phyloP scores from a whole-genome alignment of 202 grass and related monocot species.

The Alloteropsis angusta region DNA sequence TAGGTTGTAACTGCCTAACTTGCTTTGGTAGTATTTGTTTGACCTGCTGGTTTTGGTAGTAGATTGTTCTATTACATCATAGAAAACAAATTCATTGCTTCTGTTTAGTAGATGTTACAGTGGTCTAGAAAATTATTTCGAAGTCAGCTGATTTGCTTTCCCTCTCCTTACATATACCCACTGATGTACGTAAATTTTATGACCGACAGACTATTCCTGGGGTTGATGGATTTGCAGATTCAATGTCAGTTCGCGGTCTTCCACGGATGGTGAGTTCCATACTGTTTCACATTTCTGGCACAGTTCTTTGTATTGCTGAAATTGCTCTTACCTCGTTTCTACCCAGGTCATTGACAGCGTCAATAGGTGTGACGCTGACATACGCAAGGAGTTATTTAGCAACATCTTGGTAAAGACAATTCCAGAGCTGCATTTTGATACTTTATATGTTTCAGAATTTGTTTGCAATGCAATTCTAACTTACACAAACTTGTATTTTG shows the following conservation, averaged over 20 bases:
- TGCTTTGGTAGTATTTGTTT: background rate
- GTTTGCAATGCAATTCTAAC: conserved; percentile 20
- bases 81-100: conserved; percentile 1
- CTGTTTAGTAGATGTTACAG: background rate
- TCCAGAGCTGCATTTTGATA: background rate
- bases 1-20: background rate
- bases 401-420: conserved; percentile 77
- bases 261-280: conserved; percentile 65
- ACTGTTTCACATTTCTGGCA: background rate
- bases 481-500: conserved; percentile 11
- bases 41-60: background rate
- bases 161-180: background rate
- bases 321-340: conserved; percentile 14
- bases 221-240: conserved; percentile 67
- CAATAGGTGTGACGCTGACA: conserved; percentile 92
- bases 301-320: conserved; percentile 14
- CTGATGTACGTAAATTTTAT: conserved; percentile 8
- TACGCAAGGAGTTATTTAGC: conserved; percentile 88
- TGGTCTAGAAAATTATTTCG: background rate
- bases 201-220: conserved; percentile 73
- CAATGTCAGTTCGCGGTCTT: conserved; percentile 49
- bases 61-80: background rate
- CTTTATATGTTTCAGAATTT: background rate
- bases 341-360: conserved; percentile 87
- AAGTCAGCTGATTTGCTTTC: conserved; percentile 16